Base-by-base conservation (phyloP, 257 asterid species). In the Ajuga chamaepitys region DNA sequence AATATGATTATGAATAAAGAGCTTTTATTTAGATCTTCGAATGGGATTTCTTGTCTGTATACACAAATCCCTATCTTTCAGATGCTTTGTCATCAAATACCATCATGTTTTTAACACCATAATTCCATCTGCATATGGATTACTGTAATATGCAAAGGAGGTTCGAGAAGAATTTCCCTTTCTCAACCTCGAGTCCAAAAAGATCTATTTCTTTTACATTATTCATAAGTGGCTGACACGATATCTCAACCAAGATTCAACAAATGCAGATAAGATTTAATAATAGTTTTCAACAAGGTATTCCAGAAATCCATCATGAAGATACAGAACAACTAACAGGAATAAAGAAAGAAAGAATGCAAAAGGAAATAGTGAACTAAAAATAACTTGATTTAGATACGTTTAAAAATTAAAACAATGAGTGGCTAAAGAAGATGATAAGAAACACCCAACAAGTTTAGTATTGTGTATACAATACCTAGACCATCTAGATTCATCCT, bases 401-500 rank as follows among this genome's bases (percentile, higher is more conserved):
- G 17, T 35, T n/a, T n/a, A n/a, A n/a, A n/a, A n/a, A n/a, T 20
- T 14, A 45, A 28, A 28, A 61, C 32, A 42, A 21, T 38, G 53
- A 53, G 35, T 22, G 37, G 5, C 35, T 24, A 22, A 20, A 68
- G 21, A 55, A n/a, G 51, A 35, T 32, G 48, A 44, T 44, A 22
- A 42, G 34, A 55, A 60, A 37, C 45, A 50, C 50, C n/a, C 24
- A 58, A 35, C 11, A 24, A 53, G 38, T n/a, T 22, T 2, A 70
- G 61, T 53, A 64, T 50, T 22, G 58, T 25, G 52, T 32, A 42
- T 45, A 71, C 17, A 73, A 53, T 83, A 92, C 99, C 99, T 90
- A 61, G 96, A 78, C 96, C 97, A 93, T 75, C 87, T 82, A 76
- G 83, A 85, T 74, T 86, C 83, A 78, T 93, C 99, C 64, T 82